These are phyloP conservation scores for Myxozyma kluyveri DNA, from an alignment of 805 yeast genomes.

Conservation along the genomic window DNA sequence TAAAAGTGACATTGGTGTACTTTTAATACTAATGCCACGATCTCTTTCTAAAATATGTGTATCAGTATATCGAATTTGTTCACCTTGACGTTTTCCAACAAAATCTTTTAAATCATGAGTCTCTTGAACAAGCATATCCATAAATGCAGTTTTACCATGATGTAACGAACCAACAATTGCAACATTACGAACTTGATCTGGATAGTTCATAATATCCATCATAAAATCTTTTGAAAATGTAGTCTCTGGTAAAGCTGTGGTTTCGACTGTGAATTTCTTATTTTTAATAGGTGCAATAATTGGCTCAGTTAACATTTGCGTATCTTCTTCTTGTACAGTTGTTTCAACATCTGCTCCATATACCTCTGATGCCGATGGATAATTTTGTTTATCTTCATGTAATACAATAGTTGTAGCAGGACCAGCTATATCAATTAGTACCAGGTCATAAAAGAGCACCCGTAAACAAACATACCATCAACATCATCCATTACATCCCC, in stretches of 20 bases:
- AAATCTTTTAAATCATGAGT: constrained; percentile 54
- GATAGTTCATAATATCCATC: constrained; percentile 48
- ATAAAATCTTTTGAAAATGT: constrained; percentile 63
- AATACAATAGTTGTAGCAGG: constrained; percentile 39
- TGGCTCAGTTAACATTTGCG: constrained; percentile 58
- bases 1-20: constrained; percentile 61
- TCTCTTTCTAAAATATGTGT: constrained; percentile 65
- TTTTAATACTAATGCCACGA: constrained; percentile 65
- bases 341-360: constrained; percentile 67
- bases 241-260: constrained; percentile 52
- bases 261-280: constrained; percentile 48
- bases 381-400: constrained; percentile 48
- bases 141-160: constrained; percentile 79
- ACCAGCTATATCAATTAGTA: constrained; percentile 15
- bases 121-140: constrained; percentile 64
- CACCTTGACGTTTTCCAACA: constrained; percentile 40
- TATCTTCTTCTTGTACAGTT: constrained; percentile 53
- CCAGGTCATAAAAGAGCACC: too few relatives aligned
- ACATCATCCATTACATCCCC: too few relatives aligned
- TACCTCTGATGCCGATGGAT: constrained; percentile 46
- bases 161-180: constrained; percentile 77
- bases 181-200: constrained; percentile 68
- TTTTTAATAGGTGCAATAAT: constrained; percentile 54
- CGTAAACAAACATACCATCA: too few relatives aligned
- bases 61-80: constrained; percentile 65